These are phyloP conservation scores for Ophiostoma sp. DNA, from an alignment of 2,329 filamentous ascomycete genomes.

Conservation along the genomic window DNA sequence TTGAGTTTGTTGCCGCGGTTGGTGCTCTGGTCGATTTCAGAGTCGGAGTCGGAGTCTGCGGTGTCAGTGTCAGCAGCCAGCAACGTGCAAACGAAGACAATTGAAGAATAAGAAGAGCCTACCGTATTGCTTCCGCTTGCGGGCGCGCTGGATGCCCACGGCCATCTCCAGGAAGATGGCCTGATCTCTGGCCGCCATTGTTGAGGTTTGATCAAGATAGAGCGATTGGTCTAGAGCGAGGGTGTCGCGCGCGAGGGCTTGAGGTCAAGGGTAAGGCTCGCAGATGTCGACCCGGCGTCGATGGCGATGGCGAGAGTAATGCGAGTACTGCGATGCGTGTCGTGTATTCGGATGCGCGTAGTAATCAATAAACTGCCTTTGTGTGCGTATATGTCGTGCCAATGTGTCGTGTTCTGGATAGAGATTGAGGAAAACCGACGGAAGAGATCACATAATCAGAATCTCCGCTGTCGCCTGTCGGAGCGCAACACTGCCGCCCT, in stretches of 20 bases:
- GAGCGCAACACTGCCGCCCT: conserved; percentile 7
- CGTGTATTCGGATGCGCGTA: neutral
- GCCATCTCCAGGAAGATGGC: conserved; percentile 27
- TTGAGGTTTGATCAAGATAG: neutral
- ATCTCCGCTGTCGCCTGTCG: neutral
- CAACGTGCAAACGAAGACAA: too few species aligned
- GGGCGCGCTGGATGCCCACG: conserved; percentile 27
- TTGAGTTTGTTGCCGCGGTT: conserved; percentile 78
- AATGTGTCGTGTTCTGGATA: neutral
- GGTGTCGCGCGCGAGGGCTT: neutral
- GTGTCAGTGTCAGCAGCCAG: too few species aligned
- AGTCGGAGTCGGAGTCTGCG: conserved; percentile 74
- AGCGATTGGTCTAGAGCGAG: neutral
- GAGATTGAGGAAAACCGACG: neutral
- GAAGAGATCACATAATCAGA: neutral
- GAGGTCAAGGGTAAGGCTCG: neutral
- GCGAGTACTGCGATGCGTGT: neutral
- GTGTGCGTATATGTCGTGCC: neutral
- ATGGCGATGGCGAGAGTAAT: neutral
- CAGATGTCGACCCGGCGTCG: neutral
- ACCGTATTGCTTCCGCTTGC: conserved; percentile 29
- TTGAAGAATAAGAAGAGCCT: neutral
- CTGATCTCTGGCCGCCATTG: conserved; percentile 28
- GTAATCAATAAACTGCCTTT: neutral
- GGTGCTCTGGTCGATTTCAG: conserved; percentile 61